phyloP scores from a whole-genome alignment of 768 basidiomycete genomes.

The Clavulina sp. region DNA sequence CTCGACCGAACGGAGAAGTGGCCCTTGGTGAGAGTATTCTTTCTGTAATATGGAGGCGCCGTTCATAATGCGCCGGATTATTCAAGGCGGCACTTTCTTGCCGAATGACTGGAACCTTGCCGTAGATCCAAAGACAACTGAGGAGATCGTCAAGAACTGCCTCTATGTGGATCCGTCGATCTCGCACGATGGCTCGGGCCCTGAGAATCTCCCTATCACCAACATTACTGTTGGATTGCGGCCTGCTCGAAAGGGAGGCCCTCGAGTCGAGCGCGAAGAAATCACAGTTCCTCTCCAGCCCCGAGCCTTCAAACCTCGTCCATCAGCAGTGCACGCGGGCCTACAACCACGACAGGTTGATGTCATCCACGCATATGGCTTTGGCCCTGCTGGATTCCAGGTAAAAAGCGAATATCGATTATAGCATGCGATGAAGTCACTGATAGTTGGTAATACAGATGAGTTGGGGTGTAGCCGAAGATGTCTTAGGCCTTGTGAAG shows the following conservation, averaged over 20 bases:
- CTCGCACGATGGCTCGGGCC: not conserved
- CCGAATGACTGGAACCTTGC: conserved; percentile 34
- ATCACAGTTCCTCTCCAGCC: conserved; percentile 21
- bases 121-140: conserved; percentile 15
- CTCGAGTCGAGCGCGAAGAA: conserved; percentile 35
- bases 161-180: not conserved
- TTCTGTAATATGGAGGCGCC: not conserved
- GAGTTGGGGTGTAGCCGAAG: conserved; percentile 29
- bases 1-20: conserved; percentile 29
- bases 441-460: conserved; percentile 20
- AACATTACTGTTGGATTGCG: conserved; percentile 41
- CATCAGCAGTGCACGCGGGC: conserved; percentile 13
- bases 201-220: conserved; percentile 18
- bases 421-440: conserved; percentile 14
- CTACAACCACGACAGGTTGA: conserved; percentile 12
- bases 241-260: conserved; percentile 37
- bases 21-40: conserved; percentile 7
- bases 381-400: conserved; percentile 22
- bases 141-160: not conserved
- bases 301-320: conserved; percentile 9
- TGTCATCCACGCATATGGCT: conserved; percentile 44
- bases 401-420: conserved; percentile 1
- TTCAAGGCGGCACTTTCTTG: conserved; percentile 43
- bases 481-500: conserved; percentile 17
- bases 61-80: conserved; percentile 13